These are phyloP conservation scores for Heimioporus sp. DNA, from an alignment of 768 basidiomycete species.

Conservation along the genomic window DNA sequence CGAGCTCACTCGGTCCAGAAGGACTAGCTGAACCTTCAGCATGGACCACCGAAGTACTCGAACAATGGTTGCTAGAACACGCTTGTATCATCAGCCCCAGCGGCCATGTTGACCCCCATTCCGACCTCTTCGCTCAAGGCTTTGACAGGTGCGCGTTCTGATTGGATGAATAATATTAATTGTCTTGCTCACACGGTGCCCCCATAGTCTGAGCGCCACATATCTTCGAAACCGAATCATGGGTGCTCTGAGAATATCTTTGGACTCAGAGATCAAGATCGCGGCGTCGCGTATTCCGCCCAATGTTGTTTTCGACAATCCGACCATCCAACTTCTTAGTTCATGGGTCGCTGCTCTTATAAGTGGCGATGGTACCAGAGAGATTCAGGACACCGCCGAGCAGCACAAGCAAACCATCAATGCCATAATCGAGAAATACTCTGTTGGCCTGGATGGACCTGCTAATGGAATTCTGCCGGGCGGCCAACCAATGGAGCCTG, in stretches of 20 bases:
- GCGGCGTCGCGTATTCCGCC: constrained; percentile 22
- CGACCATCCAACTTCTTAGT: constrained; percentile 28
- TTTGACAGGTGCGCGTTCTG: constrained; percentile 29
- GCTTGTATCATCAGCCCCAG: neutral
- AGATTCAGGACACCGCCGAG: neutral
- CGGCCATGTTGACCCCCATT: constrained; percentile 1
- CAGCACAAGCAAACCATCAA: constrained; percentile 22
- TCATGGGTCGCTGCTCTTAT: constrained; percentile 7
- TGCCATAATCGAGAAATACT: constrained; percentile 41
- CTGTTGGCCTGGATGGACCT: constrained; percentile 11
- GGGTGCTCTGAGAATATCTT: constrained; percentile 23
- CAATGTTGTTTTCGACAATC: constrained; percentile 36
- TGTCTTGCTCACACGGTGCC: neutral
- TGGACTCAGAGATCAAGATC: constrained; percentile 18
- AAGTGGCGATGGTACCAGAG: neutral
- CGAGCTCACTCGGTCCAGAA: neutral
- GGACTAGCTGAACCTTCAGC: neutral
- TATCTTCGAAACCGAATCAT: constrained; percentile 21
- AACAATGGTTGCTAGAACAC: constrained; percentile 15
- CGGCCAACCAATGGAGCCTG: neutral
- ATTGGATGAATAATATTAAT: neutral
- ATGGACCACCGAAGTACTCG: constrained; percentile 2
- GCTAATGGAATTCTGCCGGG: constrained; percentile 14
- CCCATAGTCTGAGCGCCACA: constrained; percentile 22
- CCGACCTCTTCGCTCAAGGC: constrained; percentile 30